Evolutionary conservation across 208 protist species (phyloP).

Genomic region (Wallacemonas sp.): DNA sequence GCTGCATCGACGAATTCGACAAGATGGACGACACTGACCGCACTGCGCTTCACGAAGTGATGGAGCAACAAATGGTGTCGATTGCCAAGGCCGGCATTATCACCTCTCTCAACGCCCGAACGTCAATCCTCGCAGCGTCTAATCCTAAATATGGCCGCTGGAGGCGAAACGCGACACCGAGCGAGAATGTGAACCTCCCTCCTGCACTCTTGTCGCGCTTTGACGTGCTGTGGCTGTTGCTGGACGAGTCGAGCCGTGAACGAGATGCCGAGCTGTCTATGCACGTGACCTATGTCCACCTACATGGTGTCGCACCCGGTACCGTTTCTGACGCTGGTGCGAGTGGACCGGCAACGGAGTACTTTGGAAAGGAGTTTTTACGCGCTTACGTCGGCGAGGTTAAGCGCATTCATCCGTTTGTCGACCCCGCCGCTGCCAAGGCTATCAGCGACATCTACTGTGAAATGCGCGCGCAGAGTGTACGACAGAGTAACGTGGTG

Average conservation of each 20-base stretch:
- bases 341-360: slow-evolving; percentile 50
- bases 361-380: slow-evolving; percentile 82
- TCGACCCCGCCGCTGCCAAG: slow-evolving; percentile 69
- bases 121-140: slow-evolving; percentile 98
- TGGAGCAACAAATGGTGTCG: slow-evolving; percentile 99
- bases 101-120: slow-evolving; percentile 98
- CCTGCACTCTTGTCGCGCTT: slow-evolving; percentile 98
- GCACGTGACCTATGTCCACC: slow-evolving; percentile 91
- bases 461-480: slow-evolving; percentile 86
- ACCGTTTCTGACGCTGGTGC: slow-evolving; percentile 43
- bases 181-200: slow-evolving; percentile 98
- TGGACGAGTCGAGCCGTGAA: slow-evolving; percentile 88
- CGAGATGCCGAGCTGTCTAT: slow-evolving; percentile 93
- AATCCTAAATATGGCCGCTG: slow-evolving; percentile 98
- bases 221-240: slow-evolving; percentile 93
- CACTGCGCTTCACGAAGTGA: slow-evolving; percentile 97
- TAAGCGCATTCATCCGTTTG: slow-evolving; percentile 76
- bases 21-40: slow-evolving; percentile 98
- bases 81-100: slow-evolving; percentile 99
- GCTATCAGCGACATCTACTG: slow-evolving; percentile 88
- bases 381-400: slow-evolving; percentile 86
- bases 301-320: slow-evolving; percentile 75
- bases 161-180: slow-evolving; percentile 87
- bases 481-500: slow-evolving; percentile 75
- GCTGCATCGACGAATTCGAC: slow-evolving; percentile 99